A percentile compares a stretch with the other conserved stretches of the same genome.
phyloP scores from a whole-genome alignment of 768 basidiomycete species.

The Clavulina sp. region DNA sequence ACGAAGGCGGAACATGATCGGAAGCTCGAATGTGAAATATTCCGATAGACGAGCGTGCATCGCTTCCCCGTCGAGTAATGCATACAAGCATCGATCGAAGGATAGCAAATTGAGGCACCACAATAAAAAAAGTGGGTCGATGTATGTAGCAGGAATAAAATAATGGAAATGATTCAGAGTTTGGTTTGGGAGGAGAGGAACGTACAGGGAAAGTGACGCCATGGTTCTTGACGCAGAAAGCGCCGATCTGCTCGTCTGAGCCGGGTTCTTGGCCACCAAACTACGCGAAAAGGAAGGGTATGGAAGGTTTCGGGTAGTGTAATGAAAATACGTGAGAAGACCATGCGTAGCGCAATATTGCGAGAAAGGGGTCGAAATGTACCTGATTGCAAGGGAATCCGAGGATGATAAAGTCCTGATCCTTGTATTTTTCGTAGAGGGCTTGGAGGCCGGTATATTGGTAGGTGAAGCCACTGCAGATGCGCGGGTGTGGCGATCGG shows the following conservation, averaged over 20 bases:
- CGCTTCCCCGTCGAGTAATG: too few relatives aligned
- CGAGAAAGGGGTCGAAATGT: slow-evolving; percentile 9
- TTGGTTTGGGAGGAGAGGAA: too few relatives aligned
- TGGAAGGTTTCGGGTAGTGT: neutral
- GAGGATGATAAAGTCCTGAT: slow-evolving; percentile 54
- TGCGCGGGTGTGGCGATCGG: neutral
- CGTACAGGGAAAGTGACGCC: slow-evolving; percentile 62
- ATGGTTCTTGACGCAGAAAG: slow-evolving; percentile 64
- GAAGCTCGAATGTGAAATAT: too few relatives aligned
- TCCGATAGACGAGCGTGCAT: too few relatives aligned
- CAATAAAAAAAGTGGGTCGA: too few relatives aligned
- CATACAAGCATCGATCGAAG: too few relatives aligned
- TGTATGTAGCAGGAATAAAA: too few relatives aligned
- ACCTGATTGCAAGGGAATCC: slow-evolving; percentile 90
- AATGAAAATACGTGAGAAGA: neutral
- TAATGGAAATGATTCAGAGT: too few relatives aligned
- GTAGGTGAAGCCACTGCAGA: slow-evolving; percentile 58
- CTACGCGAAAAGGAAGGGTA: slow-evolving; percentile 26
- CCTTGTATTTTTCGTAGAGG: slow-evolving; percentile 68
- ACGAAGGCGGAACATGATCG: too few relatives aligned
- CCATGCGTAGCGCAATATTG: neutral
- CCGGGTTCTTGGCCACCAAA: slow-evolving; percentile 78
- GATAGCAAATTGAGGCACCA: too few relatives aligned
- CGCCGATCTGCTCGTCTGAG: slow-evolving; percentile 50
- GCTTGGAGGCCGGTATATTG: slow-evolving; percentile 48